Base-by-base conservation (phyloP, 768 basidiomycete species). In the Mycena metata region DNA sequence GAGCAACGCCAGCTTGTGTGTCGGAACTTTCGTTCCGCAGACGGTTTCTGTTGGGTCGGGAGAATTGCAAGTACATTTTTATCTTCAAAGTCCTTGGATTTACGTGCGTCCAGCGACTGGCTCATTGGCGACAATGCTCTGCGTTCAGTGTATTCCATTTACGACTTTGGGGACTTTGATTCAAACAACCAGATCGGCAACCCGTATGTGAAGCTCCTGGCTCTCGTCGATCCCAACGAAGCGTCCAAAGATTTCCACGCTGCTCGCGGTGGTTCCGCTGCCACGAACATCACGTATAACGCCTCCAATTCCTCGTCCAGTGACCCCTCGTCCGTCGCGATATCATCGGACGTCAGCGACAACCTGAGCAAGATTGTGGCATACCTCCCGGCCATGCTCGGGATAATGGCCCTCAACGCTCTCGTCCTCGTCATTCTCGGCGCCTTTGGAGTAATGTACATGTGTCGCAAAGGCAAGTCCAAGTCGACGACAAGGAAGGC, bases 141-240 rank as follows among this genome's bases (percentile, higher is more conserved):
- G 66, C 93, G 94, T 66, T 92, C 92, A 17, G 81, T 95, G 43
- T 95, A 95, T 78, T 86, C 92, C 10, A 80, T 96, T 63, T 96
- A 94, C 77, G 91, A 95, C 78, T 96, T 91, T 75, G 94, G 94
- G 24, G 92, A 95, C 79, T 94, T 88, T 71, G 86, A 90, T 74
- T 76, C 83, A 15, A 81, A 84, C 6, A 90, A 89, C 42, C 78
- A 84, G 17, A 90, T 90, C 89, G 93, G 92, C 45, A 79, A 90
- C 75, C 94, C 94, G 6, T 94, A 92, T 76, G 86, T 96, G 80
- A 90, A 90, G 78, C 79, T 96, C 43, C 83, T 94, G 68, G 81
- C 92, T 16, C 83, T 94, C 59, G 78, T 92, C 67, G 84, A 94
- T 75, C 89, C 94, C 21, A 81, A 89, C 72, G 75, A 88, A 59